Evolutionary conservation across 2,329 filamentous ascomycete species (phyloP), one percentile per base, ranked within the genome.

Genomic region (Pochonia chlamydosporia): DNA sequence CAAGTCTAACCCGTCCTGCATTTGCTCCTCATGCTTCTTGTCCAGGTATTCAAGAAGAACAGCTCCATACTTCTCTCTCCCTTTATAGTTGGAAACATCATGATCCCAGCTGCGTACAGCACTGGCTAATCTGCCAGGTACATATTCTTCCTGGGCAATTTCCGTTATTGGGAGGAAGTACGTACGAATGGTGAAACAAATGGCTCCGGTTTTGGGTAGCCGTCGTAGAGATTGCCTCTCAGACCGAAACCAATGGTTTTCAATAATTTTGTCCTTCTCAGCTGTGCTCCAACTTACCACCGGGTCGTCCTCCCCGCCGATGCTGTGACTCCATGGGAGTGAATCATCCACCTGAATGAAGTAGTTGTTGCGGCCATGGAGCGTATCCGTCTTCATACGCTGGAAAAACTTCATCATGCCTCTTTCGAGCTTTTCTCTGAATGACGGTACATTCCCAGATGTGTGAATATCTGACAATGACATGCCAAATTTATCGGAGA

Each of bases 331-430:
- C 89, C 89, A 95, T 1, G 85, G 72, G 1, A 95, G 71, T 4
- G 76, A 67, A 48, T 90, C 87, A 59, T 95, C 89, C 1, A 93
- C 87, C 66, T 95, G 89, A 52, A 95, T 78, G 69, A 95, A 95
- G 66, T 93, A 95, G 62, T 93, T 92, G 62, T 91, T 89, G 49
- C 88, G 74, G 44, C 61, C 65, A 49, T 74, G 72, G n/a, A 75
- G 76, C 39, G 81, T 79, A 36, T 89, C 82, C 1, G 85, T 84
- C 58, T 78, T 75, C 0, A 93, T 64, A 0, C 89, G 71, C 0
- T 79, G 73, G 69, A 95, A 93, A 70, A 95, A 90, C 61, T 85
- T 89, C 69, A 77, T 76, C 87, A 91, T 92, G 11, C 86, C 85
- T 49, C 81, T 83, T 60, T 90, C 82, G 10, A 92, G 70, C 59